These are phyloP conservation scores for Leccinum longicurvipes DNA, from an alignment of 768 basidiomycete species.

Conservation along the genomic window DNA sequence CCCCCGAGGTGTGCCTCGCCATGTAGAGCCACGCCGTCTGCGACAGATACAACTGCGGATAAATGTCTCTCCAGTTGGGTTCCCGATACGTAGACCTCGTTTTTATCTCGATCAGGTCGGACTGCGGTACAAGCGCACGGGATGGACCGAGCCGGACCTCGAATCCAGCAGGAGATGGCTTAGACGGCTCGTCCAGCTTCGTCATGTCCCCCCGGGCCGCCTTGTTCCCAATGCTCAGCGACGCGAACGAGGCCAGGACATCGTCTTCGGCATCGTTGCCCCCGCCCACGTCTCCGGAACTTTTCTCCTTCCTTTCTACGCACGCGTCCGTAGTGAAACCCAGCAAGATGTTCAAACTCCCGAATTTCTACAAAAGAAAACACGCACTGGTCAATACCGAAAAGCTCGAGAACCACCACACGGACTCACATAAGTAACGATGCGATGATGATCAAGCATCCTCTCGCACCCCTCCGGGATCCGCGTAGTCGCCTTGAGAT, in stretches of 20 bases:
- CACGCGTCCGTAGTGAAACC: conserved; percentile 54
- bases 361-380: conserved; percentile 44
- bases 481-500: conserved; percentile 55
- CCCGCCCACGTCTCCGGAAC: too few species aligned
- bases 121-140: conserved; percentile 34
- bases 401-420: neutral
- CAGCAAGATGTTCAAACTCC: conserved; percentile 55
- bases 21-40: conserved; percentile 61
- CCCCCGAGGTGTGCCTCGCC: conserved; percentile 54
- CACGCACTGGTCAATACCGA: neutral
- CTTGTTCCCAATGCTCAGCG: conserved; percentile 16
- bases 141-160: conserved; percentile 24
- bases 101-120: conserved; percentile 34
- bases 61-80: conserved; percentile 57
- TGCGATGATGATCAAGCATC: conserved; percentile 57
- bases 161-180: conserved; percentile 3
- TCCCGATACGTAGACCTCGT: conserved; percentile 29
- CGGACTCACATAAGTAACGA: conserved; percentile 56
- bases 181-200: neutral
- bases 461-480: conserved; percentile 46
- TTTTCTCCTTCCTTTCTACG: conserved; percentile 10
- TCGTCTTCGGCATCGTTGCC: conserved; percentile 22
- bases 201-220: neutral
- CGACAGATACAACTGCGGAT: conserved; percentile 67
- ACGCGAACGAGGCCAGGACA: conserved; percentile 25